Evolutionary conservation across 352 stramenopile genomes (phyloP), one percentile per base, ranked within the genome.

Genomic region (Blastocystis sp.): DNA sequence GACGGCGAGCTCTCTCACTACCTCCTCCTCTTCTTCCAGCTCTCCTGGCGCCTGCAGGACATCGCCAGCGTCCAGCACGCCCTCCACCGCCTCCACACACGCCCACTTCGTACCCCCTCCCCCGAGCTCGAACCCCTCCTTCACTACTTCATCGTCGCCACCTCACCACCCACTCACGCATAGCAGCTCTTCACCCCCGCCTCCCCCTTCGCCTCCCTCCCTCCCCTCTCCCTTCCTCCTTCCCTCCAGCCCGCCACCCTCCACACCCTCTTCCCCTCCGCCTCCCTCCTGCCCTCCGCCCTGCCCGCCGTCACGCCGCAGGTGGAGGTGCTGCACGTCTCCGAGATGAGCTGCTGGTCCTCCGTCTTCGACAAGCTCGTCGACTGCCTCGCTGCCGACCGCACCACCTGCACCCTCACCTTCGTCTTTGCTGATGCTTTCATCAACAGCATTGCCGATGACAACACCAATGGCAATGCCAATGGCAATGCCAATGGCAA

Each of bases 41-140:
- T 81, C 11, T 67, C 45, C 38, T 81, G 71, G 71, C 62, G 62
- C 23, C 71, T 66, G 5, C 71, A 65, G 14, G 71, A 81, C 40
- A 21, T 64, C 19, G 71, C 65, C 7, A 5, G n/a, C 7, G n/a
- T 81, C 10, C 40, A 66, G n/a, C 5, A 14, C 14, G 17, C 21
- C 17, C 43, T 81, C 21, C 11, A n/a, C 11, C 11, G 1, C 21
- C 52, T 81, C 19, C 3, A 45, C 2, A 19, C 52, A 4, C 21
- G 3, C n/a, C 28, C 28, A 34, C 21, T 48, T 10, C 14, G 34
- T n/a, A 4, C 14, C 11, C 38, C 41, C 40, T 66, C 71, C 10
- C 17, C 71, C 11, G 40, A 62, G 7, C 23, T 81, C 71, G 7
- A 81, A 17, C 2, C 10, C 7, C 23, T 81, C 11, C 14, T 81